phyloP scores from a whole-genome alignment of 2,329 filamentous ascomycete genomes.

The Stachybotrys echinatus region DNA sequence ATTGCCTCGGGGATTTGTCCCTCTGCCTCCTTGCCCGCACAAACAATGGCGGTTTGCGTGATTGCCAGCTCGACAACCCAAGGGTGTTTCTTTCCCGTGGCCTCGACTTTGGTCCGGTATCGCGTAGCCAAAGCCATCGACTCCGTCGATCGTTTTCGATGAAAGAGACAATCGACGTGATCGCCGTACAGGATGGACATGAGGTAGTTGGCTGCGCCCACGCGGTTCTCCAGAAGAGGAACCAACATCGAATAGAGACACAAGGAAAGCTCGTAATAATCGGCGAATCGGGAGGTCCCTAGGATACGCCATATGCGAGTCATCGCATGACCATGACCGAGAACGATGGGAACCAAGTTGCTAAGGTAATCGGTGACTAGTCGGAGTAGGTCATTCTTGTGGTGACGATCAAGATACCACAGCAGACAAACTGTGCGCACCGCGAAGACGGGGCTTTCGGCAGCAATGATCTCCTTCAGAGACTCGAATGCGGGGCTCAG shows the following conservation, averaged over 20 bases:
- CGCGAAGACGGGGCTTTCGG: constrained; percentile 26
- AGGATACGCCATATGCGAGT: constrained; percentile 23
- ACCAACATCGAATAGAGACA: constrained; percentile 23
- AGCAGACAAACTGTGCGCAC: constrained; percentile 26
- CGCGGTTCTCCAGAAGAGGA: constrained; percentile 22
- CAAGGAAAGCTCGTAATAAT: constrained; percentile 25
- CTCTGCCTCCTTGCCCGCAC: constrained; percentile 20
- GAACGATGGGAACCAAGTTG: constrained; percentile 20
- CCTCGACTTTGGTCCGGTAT: constrained; percentile 22
- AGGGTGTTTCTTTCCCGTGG: constrained; percentile 18
- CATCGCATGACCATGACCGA: constrained; percentile 22
- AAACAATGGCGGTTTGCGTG: constrained; percentile 22
- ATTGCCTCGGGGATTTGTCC: constrained; percentile 23
- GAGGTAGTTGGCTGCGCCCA: constrained; percentile 24
- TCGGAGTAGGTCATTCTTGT: constrained; percentile 23
- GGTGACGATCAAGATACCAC: constrained; percentile 27
- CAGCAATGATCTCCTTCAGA: constrained; percentile 24
- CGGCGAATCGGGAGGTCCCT: constrained; percentile 22
- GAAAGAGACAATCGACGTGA: constrained; percentile 25
- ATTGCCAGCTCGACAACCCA: constrained; percentile 26
- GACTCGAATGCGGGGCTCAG: constrained; percentile 28
- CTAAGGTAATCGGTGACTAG: constrained; percentile 25
- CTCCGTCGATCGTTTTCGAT: constrained; percentile 16
- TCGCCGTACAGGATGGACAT: constrained; percentile 27
- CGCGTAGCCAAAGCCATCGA: constrained; percentile 19